Base-by-base conservation (phyloP, 805 yeast genomes). In the Nakazawaea pomicola region DNA sequence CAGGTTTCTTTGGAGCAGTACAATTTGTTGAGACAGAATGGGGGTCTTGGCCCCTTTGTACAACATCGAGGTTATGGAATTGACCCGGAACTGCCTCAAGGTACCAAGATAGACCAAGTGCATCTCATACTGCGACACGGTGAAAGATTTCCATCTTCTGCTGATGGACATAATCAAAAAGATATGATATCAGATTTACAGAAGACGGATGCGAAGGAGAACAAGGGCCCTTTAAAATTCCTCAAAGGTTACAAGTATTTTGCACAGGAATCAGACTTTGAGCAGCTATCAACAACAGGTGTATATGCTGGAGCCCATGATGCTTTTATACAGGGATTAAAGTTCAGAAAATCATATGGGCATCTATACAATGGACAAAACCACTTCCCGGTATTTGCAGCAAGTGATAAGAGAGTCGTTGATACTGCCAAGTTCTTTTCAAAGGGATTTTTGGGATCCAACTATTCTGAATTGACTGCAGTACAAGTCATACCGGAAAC, bases 371-470 rank as follows among this genome's bases (percentile, higher is more conserved):
- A 64, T 30, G 55, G 53, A 2, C 53, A 55, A 23, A 34, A 61
- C 3, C 44, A 51, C 4, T 55, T 78, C 21, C 78, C 76, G 6
- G 63, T 82, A 27, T 81, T 78, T 53, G 55, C 78, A 5, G 70
- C 81, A 11, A 74, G 74, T 37, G 70, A 74, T 33, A 68, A 71
- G 45, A 67, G 88, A 46, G 74, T 76, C 24, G 67, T 70, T 44
- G 76, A 71, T 45, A 73, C 83, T 29, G 74, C 83, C 6, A 56
- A 64, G 20, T 61, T 65, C 51, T 80, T 80, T 53, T 76, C 80
- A 8, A 62, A 72, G 48, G 88, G 86, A 0, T 80, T 82, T 57
- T 63, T 76, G 49, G 73, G 74, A 9, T 64, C 63, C 38, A 57
- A 64, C 43, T 68, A 62, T 52, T 56, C 66, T 14, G 44, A 55